Base-by-base conservation (phyloP, 305 asterid species). In the Solanum hybrid region DNA sequence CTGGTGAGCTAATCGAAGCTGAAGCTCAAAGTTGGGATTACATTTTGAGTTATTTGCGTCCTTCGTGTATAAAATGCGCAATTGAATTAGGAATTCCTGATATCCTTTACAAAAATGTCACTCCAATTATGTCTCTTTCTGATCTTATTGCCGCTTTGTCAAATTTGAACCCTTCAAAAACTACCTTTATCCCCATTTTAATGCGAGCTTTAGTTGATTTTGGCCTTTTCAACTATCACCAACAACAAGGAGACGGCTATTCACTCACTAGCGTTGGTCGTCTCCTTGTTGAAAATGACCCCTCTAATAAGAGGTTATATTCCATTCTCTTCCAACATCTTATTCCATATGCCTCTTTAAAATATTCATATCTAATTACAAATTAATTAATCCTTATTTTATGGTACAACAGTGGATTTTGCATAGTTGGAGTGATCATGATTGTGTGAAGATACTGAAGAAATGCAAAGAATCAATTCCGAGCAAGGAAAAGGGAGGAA, bases 391-490 rank as follows among this genome's bases (percentile, higher is more conserved):
- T 76, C 11, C 12, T 24, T 13, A 12, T 8, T 14, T 42, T 16
- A 83, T 42, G 61, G 0, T 13, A 42, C 0, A 42, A 37, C 87
- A 95, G 95, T 90, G 93, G 91, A 83, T 92, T 83, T 88, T 95
- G 89, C 96, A 93, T 77, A 91, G 90, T 4, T 94, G 97, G 97
- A 51, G 35, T n/a, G 94, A 94, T 8, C 87, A 92, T 61, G 91
- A 90, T 4, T 18, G 95, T n/a, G 78, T 93, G 3, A 61, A 89
- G 86, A 89, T 94, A 90, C 78, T 95, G 40, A 93, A 88, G 92
- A 93, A 87, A 85, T 95, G 95, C 90, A 93, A 85, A 90, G 94
- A 92, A 8, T 93, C 94, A 20, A 92, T 93, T 40, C 42, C 90
- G 2, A 80, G 35, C 29, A 89, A 57, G 40, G 91, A 74, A 10